A percentile compares a stretch with the other conserved stretches of the same genome.
phyloP scores from a whole-genome alignment of 2,329 filamentous ascomycete species.

The Aspergillus ochraceus region DNA sequence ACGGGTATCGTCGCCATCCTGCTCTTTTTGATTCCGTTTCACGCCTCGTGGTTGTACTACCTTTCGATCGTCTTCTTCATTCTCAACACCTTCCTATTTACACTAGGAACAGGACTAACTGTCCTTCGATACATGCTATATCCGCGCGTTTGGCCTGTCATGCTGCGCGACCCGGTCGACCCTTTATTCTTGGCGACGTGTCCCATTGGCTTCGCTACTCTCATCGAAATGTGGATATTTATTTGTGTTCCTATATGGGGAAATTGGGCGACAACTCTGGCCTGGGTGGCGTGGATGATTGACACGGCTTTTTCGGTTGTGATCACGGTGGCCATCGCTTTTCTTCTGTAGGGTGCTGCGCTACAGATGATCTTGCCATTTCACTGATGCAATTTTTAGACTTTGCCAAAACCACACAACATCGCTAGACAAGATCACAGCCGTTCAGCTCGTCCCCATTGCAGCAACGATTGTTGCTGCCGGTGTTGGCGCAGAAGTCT shows the following conservation, averaged over 20 bases:
- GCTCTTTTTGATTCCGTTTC: slow-evolving; percentile 34
- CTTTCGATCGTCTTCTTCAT: slow-evolving; percentile 31
- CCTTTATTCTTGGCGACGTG: slow-evolving; percentile 66
- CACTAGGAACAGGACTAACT: slow-evolving; percentile 46
- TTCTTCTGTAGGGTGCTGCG: slow-evolving; percentile 48
- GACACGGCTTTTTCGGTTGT: slow-evolving; percentile 53
- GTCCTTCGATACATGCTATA: slow-evolving; percentile 62
- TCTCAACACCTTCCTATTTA: slow-evolving; percentile 29
- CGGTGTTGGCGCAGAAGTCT: slow-evolving; percentile 61
- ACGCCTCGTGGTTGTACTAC: slow-evolving; percentile 36
- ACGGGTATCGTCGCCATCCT: slow-evolving; percentile 39
- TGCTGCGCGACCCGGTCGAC: slow-evolving; percentile 65
- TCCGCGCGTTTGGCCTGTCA: slow-evolving; percentile 62
- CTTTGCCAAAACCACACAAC: neutral
- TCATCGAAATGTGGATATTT: slow-evolving; percentile 63
- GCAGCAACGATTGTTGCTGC: slow-evolving; percentile 65
- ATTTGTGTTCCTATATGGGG: slow-evolving; percentile 61
- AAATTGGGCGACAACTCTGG: slow-evolving; percentile 51
- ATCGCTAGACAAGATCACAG: slow-evolving; percentile 23
- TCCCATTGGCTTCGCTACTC: slow-evolving; percentile 66
- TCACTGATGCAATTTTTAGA: neutral
- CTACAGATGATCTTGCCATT: neutral
- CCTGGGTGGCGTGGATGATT: slow-evolving; percentile 59
- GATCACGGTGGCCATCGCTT: slow-evolving; percentile 53
- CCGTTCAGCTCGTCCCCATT: slow-evolving; percentile 64